phyloP scores from a whole-genome alignment of 2,329 filamentous ascomycete genomes.

The Canariomyces notabilis region DNA sequence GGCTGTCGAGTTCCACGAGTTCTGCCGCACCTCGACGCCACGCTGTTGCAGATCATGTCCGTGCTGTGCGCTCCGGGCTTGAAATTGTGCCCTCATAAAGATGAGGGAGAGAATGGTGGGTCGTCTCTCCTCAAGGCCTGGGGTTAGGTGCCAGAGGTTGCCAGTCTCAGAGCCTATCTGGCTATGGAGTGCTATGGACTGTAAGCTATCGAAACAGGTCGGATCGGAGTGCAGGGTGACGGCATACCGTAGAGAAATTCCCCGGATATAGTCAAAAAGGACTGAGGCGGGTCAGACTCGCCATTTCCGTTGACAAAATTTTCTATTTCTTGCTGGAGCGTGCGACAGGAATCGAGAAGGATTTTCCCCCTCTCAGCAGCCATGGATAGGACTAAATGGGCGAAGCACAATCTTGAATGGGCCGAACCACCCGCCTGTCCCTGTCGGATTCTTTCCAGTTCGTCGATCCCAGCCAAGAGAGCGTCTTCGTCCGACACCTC shows the following conservation, averaged over 20 bases:
- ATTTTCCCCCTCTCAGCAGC: neutral
- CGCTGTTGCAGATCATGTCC: neutral
- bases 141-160: neutral
- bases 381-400: neutral
- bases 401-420: neutral
- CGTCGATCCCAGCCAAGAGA: neutral
- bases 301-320: neutral
- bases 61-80: neutral
- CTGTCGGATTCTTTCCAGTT: neutral
- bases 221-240: neutral
- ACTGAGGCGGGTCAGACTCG: neutral
- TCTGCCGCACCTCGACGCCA: neutral
- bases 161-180: neutral
- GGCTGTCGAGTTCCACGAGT: neutral
- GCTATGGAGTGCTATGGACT: neutral
- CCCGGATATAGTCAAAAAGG: neutral
- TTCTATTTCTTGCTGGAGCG: neutral
- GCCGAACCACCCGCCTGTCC: neutral
- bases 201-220: neutral
- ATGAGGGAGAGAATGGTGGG: neutral
- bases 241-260: neutral
- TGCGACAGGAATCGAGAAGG: neutral
- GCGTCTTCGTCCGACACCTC: neutral
- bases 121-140: neutral
- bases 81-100: neutral